phyloP scores from a whole-genome alignment of 257 asterid genomes.

The Salvia rosmarinus region DNA sequence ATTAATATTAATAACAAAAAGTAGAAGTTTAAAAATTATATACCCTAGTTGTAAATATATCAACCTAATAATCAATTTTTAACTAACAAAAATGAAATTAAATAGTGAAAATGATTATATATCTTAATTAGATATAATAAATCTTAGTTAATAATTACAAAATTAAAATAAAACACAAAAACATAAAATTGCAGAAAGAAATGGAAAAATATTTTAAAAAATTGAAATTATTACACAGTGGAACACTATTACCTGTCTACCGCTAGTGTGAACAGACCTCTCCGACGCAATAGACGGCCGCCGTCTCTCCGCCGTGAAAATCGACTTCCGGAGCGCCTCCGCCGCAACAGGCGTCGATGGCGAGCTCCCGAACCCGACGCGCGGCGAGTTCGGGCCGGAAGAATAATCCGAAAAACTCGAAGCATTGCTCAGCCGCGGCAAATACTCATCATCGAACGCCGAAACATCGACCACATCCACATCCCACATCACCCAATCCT shows the following conservation, averaged over 20 bases:
- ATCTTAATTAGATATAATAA: too few species aligned
- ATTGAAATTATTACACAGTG: too few species aligned
- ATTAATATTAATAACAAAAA: too few species aligned
- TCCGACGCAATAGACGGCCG: constrained; percentile 43
- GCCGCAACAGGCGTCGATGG: constrained; percentile 32
- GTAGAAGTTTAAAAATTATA: too few species aligned
- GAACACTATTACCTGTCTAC: constrained; percentile 38
- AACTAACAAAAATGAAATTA: too few species aligned
- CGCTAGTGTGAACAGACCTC: constrained; percentile 28
- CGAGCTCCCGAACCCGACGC: constrained; percentile 7
- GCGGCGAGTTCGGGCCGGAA: constrained; percentile 32
- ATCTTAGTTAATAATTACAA: too few species aligned
- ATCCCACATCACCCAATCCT: constrained; percentile 74
- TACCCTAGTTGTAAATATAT: too few species aligned
- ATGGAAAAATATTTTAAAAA: too few species aligned
- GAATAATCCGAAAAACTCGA: constrained; percentile 38
- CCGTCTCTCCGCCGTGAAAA: constrained; percentile 26
- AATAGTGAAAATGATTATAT: too few species aligned
- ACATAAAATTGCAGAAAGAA: too few species aligned
- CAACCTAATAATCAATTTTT: too few species aligned
- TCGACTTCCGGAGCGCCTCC: constrained; percentile 20
- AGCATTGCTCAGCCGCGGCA: constrained; percentile 35
- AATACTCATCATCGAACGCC: constrained; percentile 36
- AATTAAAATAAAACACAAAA: too few species aligned
- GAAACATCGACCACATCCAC: constrained; percentile 54